Percentiles rank a stretch among this genome's conserved stretches.
Evolutionary conservation across 768 basidiomycete species (phyloP).

Genomic region (Fibroporia radiculosa): DNA sequence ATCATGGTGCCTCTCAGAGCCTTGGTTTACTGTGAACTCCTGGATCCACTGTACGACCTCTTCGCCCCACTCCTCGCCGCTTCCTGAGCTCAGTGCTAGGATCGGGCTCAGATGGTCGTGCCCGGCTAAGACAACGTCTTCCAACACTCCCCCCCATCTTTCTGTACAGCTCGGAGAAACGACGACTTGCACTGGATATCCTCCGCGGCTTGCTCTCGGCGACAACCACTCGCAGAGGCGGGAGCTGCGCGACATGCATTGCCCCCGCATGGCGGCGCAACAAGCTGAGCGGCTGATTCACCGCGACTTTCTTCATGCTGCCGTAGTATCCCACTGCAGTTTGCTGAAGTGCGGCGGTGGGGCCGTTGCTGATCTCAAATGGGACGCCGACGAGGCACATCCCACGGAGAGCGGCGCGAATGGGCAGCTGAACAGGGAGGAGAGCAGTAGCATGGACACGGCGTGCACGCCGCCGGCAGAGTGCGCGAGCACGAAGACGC

Average conservation of each 20-base stretch:
- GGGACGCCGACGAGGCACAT: constrained; percentile 38
- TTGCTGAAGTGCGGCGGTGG: background rate
- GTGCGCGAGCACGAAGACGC: constrained; percentile 47
- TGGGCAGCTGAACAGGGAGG: constrained; percentile 13
- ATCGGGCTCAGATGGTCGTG: constrained; percentile 60
- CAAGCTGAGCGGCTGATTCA: constrained; percentile 29
- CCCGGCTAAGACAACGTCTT: constrained; percentile 33
- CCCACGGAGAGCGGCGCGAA: constrained; percentile 32
- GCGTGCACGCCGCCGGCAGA: constrained; percentile 53
- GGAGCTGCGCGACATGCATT: constrained; percentile 30
- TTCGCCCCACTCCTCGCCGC: constrained; percentile 57
- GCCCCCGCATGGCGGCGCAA: constrained; percentile 27
- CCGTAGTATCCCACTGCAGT: constrained; percentile 21
- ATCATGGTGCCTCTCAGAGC: too few relatives aligned
- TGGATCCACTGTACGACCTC: constrained; percentile 27
- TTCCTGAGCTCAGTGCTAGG: constrained; percentile 40
- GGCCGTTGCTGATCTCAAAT: constrained; percentile 27
- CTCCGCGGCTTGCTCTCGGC: constrained; percentile 47
- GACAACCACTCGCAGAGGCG: constrained; percentile 39
- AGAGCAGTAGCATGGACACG: constrained; percentile 35
- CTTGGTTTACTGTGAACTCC: too few relatives aligned
- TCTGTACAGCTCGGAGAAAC: constrained; percentile 33
- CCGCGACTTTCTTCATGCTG: constrained; percentile 26
- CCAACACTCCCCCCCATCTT: constrained; percentile 18
- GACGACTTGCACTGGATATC: constrained; percentile 27